phyloP scores from a whole-genome alignment of 257 asterid species.

The Thymus quinquecostatus region DNA sequence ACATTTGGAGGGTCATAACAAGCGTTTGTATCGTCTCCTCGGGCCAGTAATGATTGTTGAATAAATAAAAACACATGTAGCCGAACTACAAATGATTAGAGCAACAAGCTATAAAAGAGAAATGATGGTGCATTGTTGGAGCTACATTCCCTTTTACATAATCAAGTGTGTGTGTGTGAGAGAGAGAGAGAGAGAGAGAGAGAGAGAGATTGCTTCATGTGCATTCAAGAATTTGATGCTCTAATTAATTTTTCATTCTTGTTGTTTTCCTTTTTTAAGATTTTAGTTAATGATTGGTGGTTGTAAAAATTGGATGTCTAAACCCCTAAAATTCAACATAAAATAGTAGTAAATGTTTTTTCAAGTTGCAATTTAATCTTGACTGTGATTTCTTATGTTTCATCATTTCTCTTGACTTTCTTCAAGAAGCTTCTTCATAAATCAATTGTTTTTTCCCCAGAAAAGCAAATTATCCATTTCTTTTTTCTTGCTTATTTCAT shows the following conservation, averaged over 20 bases:
- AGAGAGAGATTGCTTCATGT: constrained; percentile 25
- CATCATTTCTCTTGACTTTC: not conserved
- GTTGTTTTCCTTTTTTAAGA: no score
- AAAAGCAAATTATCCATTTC: not conserved
- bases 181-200: not conserved
- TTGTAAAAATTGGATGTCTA: not conserved
- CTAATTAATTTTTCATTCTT: not conserved
- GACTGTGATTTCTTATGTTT: no score
- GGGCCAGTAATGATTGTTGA: no score
- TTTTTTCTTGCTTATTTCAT: not conserved
- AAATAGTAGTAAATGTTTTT: no score
- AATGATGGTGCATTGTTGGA: constrained; percentile 35
- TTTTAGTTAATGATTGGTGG: not conserved
- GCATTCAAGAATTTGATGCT: constrained; percentile 24
- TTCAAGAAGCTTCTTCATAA: not conserved
- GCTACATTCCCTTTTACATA: constrained; percentile 7
- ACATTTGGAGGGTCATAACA: no score
- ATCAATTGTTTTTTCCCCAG: not conserved
- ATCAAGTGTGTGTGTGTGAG: not conserved
- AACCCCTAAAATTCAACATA: not conserved
- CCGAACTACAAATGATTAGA: constrained; percentile 34
- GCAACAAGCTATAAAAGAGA: constrained; percentile 18
- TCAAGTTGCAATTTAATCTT: no score
- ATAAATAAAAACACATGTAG: constrained; percentile 13
- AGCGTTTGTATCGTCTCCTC: no score